Base-by-base conservation (phyloP, 148 eudicot species). In the Pouteria glomerata region DNA sequence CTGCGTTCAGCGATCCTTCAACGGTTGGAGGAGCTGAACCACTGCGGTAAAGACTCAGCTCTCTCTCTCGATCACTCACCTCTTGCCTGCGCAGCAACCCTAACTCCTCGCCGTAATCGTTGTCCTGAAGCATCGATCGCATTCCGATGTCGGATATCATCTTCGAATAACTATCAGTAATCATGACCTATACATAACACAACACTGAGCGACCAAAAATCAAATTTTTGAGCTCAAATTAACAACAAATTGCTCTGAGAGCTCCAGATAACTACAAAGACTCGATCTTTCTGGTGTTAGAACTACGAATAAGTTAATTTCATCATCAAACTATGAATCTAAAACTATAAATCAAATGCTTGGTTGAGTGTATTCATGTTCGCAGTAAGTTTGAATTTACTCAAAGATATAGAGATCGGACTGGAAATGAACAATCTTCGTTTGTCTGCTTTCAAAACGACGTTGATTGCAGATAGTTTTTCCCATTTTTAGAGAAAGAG, bases 21-120 rank as follows among this genome's bases (percentile, higher is more conserved):
- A 91, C 71, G 0, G 89, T 91, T 19, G 97, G 95, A 29, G 95
- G 97, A 41, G 95, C 97, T 19, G 97, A 91, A 12, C 90, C 92
- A 45, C 95, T 89, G 0, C 95, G 79, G 51, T 78, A 82, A 71
- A 83, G 72, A 58, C 80, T 87, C 67, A 72, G 60, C 23, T 82
- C 85, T 51, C 84, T 68, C 48, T 82, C 90, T 51, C 73, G 71
- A 53, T 79, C 87, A 64, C 72, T 77, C 13, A 70, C 76, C 18
- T 79, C 75, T 10, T 76, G 86, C 53, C 82, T 74, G 18, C 78
- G 71, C 77, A 86, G 56, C 44, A 82, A 57, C 66, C 80, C 85
- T 63, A 85, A 65, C 35, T 89, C 95, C 1, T 87, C 96, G 14
- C 82, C 70, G 35, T 79, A 81, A 75, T 87, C 84, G 69, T 31